Percentiles rank a stretch among this genome's conserved stretches.
Conservation (phyloP, 768 basidiomycete species). For the Mycena belliarum region DNA sequence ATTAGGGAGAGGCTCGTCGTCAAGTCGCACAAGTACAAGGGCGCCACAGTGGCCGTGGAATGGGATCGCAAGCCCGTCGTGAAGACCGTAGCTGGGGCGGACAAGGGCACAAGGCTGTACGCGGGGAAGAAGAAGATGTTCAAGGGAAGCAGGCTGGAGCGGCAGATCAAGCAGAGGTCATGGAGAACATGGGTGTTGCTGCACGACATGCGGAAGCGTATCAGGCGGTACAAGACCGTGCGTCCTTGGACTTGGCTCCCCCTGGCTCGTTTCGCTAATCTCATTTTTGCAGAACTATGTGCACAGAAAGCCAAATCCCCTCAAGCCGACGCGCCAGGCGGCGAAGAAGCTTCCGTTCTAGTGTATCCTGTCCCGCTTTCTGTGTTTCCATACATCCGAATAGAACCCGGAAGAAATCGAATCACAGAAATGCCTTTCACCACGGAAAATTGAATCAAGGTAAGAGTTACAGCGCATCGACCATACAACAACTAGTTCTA, state of each 20-base stretch:
- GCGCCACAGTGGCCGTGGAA: slow-evolving; percentile 6
- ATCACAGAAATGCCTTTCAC: too few relatives aligned
- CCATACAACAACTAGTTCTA: slow-evolving; percentile 5
- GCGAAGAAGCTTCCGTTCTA: slow-evolving; percentile 65
- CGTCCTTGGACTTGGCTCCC: slow-evolving; percentile 26
- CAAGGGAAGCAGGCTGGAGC: slow-evolving; percentile 91
- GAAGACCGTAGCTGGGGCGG: slow-evolving; percentile 47
- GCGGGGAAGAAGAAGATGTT: slow-evolving; percentile 83
- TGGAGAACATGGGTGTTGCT: slow-evolving; percentile 56
- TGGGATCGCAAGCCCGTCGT: slow-evolving; percentile 50
- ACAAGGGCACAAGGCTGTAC: slow-evolving; percentile 67
- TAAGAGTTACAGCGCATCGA: too few relatives aligned
- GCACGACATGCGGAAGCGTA: slow-evolving; percentile 69
- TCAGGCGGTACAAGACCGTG: slow-evolving; percentile 67
- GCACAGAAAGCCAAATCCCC: slow-evolving; percentile 56
- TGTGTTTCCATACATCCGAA: not conserved
- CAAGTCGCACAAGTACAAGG: slow-evolving; percentile 2
- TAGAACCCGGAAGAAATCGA: not conserved
- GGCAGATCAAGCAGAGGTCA: slow-evolving; percentile 47
- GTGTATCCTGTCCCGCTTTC: slow-evolving; percentile 18
- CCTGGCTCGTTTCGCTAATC: slow-evolving; percentile 4
- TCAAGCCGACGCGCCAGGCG: slow-evolving; percentile 53
- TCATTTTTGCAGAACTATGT: slow-evolving; percentile 41
- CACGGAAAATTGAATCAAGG: too few relatives aligned
- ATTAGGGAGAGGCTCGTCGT: not conserved